Evolutionary conservation across 495 filamentous ascomycete genomes (phyloP), one percentile per base, ranked within the genome.

Genomic region (Penicillium desertorum): DNA sequence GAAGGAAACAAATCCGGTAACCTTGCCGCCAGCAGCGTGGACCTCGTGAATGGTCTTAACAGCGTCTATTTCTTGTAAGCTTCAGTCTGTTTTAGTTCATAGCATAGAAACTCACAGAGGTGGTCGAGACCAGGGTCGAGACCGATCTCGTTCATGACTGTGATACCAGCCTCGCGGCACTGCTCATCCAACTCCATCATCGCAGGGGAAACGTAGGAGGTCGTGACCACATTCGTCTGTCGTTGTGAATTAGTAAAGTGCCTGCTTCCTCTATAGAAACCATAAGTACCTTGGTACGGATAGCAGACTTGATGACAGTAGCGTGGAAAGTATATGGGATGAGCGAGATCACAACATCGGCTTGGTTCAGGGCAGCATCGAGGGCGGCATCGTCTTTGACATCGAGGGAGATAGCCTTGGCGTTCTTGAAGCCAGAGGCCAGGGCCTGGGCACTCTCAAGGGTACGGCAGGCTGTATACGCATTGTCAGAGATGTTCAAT

Each of bases 101-200:
- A 19, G 23, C 23, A 20, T 12, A 25, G 22, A 46, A 17, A 39
- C 57, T 57, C 57, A 60, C 61, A 67, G 6, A 68, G 62, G 62
- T 68, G 65, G 45, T 68, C 65, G 27, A 68, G 57, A 59, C 65
- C 65, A 25, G 63, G 63, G 51, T 64, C 86, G 45, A 96, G 72
- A 55, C 93, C 92, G 69, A 97, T 96, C 83, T 98, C 94, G 69
- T 98, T 97, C 88, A 98, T 89, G 57, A 98, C 92, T 0, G 91
- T 96, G 64, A 98, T 98, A 47, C 92, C 93, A 9, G 95, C 95
- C 45, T 88, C 87, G 81, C 96, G 96, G 69, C 82, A 85, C 60
- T 86, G 81, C 54, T 82, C 77, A 56, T 97, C 91, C 29, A 98
- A 80, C 77, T 90, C 94, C 72, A 85, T 65, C 92, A 98, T 97